Evolutionary conservation across 1,284 basidiomycete genomes (phyloP).

Genomic region (Golubevia sp.): DNA sequence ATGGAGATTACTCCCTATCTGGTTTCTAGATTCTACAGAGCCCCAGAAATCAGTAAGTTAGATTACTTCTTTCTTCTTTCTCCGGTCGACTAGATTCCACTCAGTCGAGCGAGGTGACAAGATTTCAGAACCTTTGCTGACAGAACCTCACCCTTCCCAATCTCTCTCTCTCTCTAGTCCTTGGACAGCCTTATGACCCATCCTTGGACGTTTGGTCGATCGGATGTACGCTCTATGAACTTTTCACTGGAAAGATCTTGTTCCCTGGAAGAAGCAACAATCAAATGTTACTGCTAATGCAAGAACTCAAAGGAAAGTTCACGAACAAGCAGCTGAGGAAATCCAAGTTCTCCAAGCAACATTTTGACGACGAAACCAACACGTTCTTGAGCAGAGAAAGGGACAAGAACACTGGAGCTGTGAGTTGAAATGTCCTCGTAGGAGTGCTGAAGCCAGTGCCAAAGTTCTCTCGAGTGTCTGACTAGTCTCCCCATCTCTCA

Average conservation of each 20-base stretch:
- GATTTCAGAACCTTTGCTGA: neutral
- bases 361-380: constrained; percentile 88
- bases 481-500: neutral
- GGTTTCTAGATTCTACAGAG: constrained; percentile 95
- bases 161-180: constrained; percentile 68
- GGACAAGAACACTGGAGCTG: constrained; percentile 42
- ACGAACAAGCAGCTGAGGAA: constrained; percentile 93
- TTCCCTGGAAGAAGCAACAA: constrained; percentile 97
- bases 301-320: constrained; percentile 90
- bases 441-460: neutral
- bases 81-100: constrained; percentile 23
- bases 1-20: constrained; percentile 98
- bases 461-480: neutral
- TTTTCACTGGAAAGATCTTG: constrained; percentile 97
- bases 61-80: neutral
- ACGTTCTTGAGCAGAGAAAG: constrained; percentile 42
- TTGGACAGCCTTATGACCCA: constrained; percentile 91
- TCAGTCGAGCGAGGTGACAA: neutral
- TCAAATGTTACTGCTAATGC: constrained; percentile 81
- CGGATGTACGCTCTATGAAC: constrained; percentile 95
- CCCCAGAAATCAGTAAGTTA: constrained; percentile 91
- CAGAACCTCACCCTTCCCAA: neutral
- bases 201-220: constrained; percentile 96
- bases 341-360: constrained; percentile 84
- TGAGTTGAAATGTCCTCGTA: too few relatives aligned